These are phyloP conservation scores for Stephania cephalantha DNA, from an alignment of 164 flowering plant genomes.

Conservation along the genomic window DNA sequence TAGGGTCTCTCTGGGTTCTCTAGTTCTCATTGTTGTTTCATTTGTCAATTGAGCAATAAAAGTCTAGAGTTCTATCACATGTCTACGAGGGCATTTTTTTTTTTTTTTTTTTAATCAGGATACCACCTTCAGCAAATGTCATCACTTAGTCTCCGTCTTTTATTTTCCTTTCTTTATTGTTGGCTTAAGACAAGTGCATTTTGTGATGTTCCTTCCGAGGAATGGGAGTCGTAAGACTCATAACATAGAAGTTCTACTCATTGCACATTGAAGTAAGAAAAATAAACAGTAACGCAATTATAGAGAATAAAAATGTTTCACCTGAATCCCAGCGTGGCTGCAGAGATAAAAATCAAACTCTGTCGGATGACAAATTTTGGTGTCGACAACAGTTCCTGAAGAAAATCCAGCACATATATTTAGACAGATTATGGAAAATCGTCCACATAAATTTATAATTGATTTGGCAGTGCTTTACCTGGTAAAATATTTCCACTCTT, in stretches of 20 bases:
- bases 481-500: conserved; percentile 85
- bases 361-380: conserved; percentile 85
- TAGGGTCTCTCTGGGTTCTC: too few species aligned
- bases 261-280: neutral
- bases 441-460: neutral
- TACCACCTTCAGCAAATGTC: too few species aligned
- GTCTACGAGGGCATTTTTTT: too few species aligned
- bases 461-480: conserved; percentile 30
- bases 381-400: conserved; percentile 85
- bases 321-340: conserved; percentile 98
- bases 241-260: neutral
- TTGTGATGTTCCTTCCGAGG: neutral
- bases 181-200: neutral
- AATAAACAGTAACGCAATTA: too few species aligned
- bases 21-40: too few species aligned
- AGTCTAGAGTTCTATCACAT: too few species aligned
- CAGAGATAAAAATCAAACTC: conserved; percentile 94
- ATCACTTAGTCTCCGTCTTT: too few species aligned
- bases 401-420: neutral
- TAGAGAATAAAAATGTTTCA: conserved; percentile 13
- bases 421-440: neutral
- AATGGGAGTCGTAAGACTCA: too few species aligned
- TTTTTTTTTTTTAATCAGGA: too few species aligned
- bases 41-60: too few species aligned
- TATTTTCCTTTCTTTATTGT: too few species aligned